Evolutionary conservation across 1,139 yeast species (phyloP).

Genomic region (Taiozyma sp.): DNA sequence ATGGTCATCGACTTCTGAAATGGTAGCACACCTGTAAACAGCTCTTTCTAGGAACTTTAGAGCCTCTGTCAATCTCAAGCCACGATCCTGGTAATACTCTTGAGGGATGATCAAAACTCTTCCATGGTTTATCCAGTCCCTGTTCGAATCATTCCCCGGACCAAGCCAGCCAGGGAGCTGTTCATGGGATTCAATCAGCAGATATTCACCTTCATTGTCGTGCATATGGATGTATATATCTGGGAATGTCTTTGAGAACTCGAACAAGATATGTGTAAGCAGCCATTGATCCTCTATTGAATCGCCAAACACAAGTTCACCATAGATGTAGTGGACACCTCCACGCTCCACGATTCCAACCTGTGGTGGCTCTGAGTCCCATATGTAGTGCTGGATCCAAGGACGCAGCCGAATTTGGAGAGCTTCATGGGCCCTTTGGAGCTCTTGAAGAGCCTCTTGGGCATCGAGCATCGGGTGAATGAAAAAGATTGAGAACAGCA

Average conservation of each 20-base stretch:
- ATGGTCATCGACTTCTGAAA: constrained; percentile 19
- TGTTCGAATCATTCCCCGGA: constrained; percentile 35
- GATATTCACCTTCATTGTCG: constrained; percentile 54
- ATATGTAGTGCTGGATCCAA: constrained; percentile 39
- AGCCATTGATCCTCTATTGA: constrained; percentile 42
- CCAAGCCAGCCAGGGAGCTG: constrained; percentile 39
- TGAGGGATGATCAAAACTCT: constrained; percentile 31
- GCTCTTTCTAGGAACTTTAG: constrained; percentile 29
- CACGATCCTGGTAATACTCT: constrained; percentile 26
- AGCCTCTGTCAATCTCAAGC: constrained; percentile 30
- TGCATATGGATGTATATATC: constrained; percentile 41
- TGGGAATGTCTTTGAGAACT: constrained; percentile 29
- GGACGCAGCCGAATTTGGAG: constrained; percentile 29
- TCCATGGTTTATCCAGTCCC: constrained; percentile 40
- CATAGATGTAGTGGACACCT: constrained; percentile 32
- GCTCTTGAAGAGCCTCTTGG: constrained; percentile 9
- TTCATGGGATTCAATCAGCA: constrained; percentile 45
- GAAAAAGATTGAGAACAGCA: constrained; percentile 12
- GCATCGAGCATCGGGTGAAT: constrained; percentile 14
- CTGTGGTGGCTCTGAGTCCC: constrained; percentile 27
- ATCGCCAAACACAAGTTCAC: constrained; percentile 39
- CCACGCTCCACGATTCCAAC: constrained; percentile 8
- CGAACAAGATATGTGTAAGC: constrained; percentile 34
- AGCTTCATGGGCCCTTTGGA: constrained; percentile 18
- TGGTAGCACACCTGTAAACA: constrained; percentile 25